Evolutionary conservation across 2,329 filamentous ascomycete genomes (phyloP).

Genomic region (Seiridium unicorne): DNA sequence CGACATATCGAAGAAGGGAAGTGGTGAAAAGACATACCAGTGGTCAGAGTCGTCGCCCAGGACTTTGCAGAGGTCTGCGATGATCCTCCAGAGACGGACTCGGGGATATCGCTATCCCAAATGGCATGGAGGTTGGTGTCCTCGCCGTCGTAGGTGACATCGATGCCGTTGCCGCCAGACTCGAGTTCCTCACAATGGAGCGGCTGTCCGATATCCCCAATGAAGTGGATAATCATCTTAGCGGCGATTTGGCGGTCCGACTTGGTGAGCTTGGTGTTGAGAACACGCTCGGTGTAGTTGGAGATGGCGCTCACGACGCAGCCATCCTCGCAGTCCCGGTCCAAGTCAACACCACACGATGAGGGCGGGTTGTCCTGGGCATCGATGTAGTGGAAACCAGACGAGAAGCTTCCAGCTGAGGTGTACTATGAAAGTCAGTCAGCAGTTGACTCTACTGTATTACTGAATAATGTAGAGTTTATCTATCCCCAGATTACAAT

Average conservation of each 20-base stretch:
- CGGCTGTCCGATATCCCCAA: conserved; percentile 56
- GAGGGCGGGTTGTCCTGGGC: conserved; percentile 61
- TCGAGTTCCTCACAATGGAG: conserved; percentile 52
- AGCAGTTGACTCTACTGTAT: no score
- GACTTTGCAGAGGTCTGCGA: conserved; percentile 31
- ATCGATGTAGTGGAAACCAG: conserved; percentile 41
- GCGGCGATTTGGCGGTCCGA: conserved; percentile 33
- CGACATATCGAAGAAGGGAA: background rate
- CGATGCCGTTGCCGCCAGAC: conserved; percentile 55
- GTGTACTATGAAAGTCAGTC: conserved; percentile 29
- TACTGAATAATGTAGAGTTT: no score
- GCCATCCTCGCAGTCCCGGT: conserved; percentile 61
- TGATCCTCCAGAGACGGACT: conserved; percentile 38
- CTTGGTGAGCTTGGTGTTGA: conserved; percentile 21
- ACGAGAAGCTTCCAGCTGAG: conserved; percentile 41
- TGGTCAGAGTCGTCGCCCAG: conserved; percentile 36
- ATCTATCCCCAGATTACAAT: no score
- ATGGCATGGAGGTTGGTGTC: conserved; percentile 57
- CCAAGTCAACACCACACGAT: conserved; percentile 55
- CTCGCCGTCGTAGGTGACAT: conserved; percentile 49
- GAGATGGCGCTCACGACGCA: conserved; percentile 58
- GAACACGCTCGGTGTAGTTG: conserved; percentile 32
- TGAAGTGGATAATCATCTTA: conserved; percentile 41
- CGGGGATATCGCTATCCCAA: conserved; percentile 60
- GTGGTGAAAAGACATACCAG: conserved; percentile 15